Percentiles rank a stretch among this genome's conserved stretches.
Evolutionary conservation across 345 rosid species (phyloP).

Genomic region (Bruguiera parviflora): DNA sequence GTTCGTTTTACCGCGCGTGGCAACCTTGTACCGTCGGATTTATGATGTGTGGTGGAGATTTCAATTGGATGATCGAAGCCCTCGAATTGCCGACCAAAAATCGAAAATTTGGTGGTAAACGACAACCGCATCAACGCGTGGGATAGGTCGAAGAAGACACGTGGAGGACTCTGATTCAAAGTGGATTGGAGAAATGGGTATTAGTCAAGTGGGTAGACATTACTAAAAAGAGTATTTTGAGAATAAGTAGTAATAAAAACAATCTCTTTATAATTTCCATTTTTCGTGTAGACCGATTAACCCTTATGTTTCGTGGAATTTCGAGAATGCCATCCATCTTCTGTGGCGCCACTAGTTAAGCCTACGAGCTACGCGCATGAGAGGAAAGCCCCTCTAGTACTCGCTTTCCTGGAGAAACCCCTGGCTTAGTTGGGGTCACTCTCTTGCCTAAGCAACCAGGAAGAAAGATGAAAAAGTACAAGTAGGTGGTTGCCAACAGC

Average conservation of each 20-base stretch:
- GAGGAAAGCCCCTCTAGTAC: neutral
- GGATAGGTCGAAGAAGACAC: slow-evolving; percentile 1
- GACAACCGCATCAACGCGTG: slow-evolving; percentile 8
- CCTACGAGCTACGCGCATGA: neutral
- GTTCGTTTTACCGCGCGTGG: slow-evolving; percentile 15
- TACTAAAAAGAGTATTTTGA: slow-evolving; percentile 13
- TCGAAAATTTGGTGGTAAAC: slow-evolving; percentile 15
- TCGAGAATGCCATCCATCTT: slow-evolving; percentile 18
- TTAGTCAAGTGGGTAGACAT: slow-evolving; percentile 16
- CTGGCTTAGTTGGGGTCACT: neutral
- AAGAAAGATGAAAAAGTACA: too few species aligned
- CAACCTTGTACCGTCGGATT: slow-evolving; percentile 6
- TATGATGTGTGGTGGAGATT: slow-evolving; percentile 16
- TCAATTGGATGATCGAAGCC: neutral
- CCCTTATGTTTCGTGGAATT: neutral
- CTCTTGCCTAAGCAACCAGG: too few species aligned
- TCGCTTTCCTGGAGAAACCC: neutral
- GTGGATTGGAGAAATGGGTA: slow-evolving; percentile 12
- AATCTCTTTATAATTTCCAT: too few species aligned
- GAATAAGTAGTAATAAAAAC: slow-evolving; percentile 1
- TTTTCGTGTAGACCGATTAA: too few species aligned
- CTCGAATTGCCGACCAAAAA: neutral
- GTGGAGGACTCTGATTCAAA: slow-evolving; percentile 17
- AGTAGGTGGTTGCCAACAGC: too few species aligned
- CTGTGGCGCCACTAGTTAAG: slow-evolving; percentile 13